Conservation (phyloP, 202 grass and related monocot genomes). For the Hordeum pubiflorum region DNA sequence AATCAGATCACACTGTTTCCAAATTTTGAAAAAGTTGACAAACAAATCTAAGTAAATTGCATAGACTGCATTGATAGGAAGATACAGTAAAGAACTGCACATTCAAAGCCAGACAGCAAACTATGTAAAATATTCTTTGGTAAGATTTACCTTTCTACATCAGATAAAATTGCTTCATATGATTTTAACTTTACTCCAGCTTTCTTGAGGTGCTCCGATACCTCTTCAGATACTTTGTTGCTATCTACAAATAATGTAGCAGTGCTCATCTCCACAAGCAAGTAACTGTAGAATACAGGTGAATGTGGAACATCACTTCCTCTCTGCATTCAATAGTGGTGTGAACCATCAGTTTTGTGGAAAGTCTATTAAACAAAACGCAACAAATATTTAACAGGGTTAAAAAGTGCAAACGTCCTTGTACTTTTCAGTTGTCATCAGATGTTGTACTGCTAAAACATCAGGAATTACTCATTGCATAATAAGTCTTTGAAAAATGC, state of each 20-base stretch:
- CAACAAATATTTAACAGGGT: neutral
- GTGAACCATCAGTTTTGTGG: constrained; percentile 6
- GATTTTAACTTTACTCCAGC: constrained; percentile 70
- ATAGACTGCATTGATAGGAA: neutral
- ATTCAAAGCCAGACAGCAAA: neutral
- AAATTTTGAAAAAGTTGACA: neutral
- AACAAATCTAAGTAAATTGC: neutral
- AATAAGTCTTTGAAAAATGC: neutral
- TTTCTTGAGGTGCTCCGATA: constrained; percentile 51
- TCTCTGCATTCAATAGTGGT: constrained; percentile 54
- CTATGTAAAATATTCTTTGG: neutral
- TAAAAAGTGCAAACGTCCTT: neutral
- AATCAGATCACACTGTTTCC: neutral
- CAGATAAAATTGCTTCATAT: constrained; percentile 64
- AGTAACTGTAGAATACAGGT: constrained; percentile 92
- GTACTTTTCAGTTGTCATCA: neutral
- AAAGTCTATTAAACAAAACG: neutral
- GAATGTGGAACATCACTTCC: constrained; percentile 88
- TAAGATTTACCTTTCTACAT: constrained; percentile 61
- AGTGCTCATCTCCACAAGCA: constrained; percentile 53
- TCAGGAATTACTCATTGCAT: neutral
- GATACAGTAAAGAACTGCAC: neutral
- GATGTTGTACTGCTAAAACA: neutral
- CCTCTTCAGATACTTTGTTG: constrained; percentile 61
- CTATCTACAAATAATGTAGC: constrained; percentile 83